Conservation (phyloP, 306 rosid genomes). For the Medicago truncatula region MtrunA17r5.0-ANR NC_053046.1:36101001-36101500, state of each 20-base stretch:
- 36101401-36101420: neutral
- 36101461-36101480: too few species aligned
- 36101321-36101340: neutral
- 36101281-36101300: neutral
- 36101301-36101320: neutral
- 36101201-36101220: neutral
- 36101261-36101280: neutral
- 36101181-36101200: neutral
- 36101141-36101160: neutral
- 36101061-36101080: slow-evolving; percentile 19
- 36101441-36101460: neutral
- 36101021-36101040: slow-evolving; percentile 14
- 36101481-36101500: too few species aligned
- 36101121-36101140: slow-evolving; percentile 34
- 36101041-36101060: slow-evolving; percentile 5
- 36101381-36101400: too few species aligned
- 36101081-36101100: slow-evolving; percentile 40
- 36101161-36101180: slow-evolving; percentile 8
- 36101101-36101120: slow-evolving; percentile 55
- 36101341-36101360: neutral
- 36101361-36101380: neutral
- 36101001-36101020: slow-evolving; percentile 42
- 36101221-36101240: neutral
- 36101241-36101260: neutral
- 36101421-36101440: neutral